Evolutionary conservation across 2,329 filamentous ascomycete species (phyloP).

Genomic region (Talaromyces sp.): DNA sequence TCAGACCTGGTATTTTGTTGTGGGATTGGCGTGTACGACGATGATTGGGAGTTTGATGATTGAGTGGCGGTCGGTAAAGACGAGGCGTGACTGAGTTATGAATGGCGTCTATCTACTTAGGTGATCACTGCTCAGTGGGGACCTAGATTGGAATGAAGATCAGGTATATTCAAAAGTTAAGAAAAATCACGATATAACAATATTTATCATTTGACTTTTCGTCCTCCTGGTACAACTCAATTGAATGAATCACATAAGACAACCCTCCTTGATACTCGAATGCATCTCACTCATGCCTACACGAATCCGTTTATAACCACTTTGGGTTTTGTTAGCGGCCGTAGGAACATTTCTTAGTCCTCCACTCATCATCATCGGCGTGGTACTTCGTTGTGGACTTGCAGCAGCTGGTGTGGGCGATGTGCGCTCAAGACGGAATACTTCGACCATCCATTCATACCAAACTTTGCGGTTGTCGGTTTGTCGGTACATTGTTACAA

Average conservation of each 20-base stretch:
- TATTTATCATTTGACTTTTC: background rate
- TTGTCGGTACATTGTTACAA: conserved; percentile 92
- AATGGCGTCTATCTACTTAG: background rate
- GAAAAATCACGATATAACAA: background rate
- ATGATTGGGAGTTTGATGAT: conserved; percentile 20
- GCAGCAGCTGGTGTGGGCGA: conserved; percentile 17
- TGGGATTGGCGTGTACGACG: conserved; percentile 11
- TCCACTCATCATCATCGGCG: conserved; percentile 29
- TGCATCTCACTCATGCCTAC: conserved; percentile 47
- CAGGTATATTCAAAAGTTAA: background rate
- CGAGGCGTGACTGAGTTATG: conserved; percentile 18
- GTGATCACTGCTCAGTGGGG: background rate
- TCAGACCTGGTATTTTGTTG: conserved; percentile 16
- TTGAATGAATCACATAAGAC: conserved; percentile 40
- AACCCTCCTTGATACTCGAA: conserved; percentile 49
- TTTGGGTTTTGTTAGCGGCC: conserved; percentile 6
- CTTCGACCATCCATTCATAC: conserved; percentile 98
- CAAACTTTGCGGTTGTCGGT: conserved; percentile 94
- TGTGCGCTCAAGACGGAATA: conserved; percentile 52
- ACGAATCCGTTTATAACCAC: conserved; percentile 30
- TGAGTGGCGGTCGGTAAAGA: conserved; percentile 30
- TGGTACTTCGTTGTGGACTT: conserved; percentile 19
- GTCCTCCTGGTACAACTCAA: background rate
- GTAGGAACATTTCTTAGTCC: conserved; percentile 26
- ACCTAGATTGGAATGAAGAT: background rate